A percentile compares a stretch with the other conserved stretches of the same genome.
phyloP scores from a whole-genome alignment of 495 filamentous ascomycete genomes.

The Podospora conica region DNA sequence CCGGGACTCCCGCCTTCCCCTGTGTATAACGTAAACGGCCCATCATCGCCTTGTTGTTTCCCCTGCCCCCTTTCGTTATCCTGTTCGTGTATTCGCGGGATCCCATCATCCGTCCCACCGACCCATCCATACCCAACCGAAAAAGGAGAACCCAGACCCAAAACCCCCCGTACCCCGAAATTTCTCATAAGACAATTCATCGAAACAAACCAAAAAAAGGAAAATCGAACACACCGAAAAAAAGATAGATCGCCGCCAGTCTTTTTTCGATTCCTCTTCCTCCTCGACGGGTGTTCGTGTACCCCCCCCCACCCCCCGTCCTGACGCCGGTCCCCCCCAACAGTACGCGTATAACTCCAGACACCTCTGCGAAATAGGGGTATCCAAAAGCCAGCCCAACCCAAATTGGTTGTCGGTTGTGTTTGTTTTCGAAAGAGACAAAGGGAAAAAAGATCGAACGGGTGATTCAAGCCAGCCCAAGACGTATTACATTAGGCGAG shows the following conservation, averaged over 20 bases:
- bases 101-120: not conserved
- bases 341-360: not conserved
- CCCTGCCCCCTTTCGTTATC: not conserved
- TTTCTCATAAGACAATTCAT: not conserved
- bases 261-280: not conserved
- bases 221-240: not conserved
- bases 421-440: not conserved
- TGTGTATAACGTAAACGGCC: not conserved
- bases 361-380: not conserved
- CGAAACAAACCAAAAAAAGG: not conserved
- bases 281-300: not conserved
- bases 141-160: not conserved
- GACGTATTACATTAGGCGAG: not conserved
- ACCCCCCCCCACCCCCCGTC: not conserved
- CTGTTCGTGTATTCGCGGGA: not conserved
- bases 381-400: constrained; percentile 3
- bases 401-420: not conserved
- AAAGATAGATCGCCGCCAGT: not conserved
- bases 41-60: not conserved
- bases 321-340: not conserved
- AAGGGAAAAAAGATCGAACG: not conserved
- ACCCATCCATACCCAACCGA: not conserved
- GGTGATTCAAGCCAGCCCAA: not conserved
- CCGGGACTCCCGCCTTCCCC: not conserved
- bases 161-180: not conserved